A percentile compares a stretch with the other conserved stretches of the same genome.
Conservation (phyloP, 306 rosid species). For the Prunus padus region DNA sequence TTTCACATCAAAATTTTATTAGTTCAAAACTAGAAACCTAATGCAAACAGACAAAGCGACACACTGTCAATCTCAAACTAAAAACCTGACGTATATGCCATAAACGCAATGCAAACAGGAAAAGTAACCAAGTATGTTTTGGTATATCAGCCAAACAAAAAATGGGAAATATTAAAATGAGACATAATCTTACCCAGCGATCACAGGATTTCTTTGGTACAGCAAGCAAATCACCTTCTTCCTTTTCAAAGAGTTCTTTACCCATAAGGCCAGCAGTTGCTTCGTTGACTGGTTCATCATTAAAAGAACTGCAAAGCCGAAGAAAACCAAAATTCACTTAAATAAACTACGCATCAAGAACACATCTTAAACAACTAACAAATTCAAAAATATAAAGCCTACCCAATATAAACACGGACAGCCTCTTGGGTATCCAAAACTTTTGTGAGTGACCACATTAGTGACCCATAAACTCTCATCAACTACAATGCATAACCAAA, state of each 20-base stretch:
- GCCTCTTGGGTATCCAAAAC: constrained; percentile 89
- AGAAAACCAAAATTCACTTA: not conserved
- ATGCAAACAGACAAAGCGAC: too few relatives aligned
- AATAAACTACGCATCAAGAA: not conserved
- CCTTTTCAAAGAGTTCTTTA: constrained; percentile 75
- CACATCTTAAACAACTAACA: not conserved
- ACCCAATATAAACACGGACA: constrained; percentile 84
- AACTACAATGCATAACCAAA: constrained; percentile 37
- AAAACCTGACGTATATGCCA: too few relatives aligned
- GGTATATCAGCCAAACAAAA: not conserved
- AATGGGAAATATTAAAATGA: not conserved
- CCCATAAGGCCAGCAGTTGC: constrained; percentile 57
- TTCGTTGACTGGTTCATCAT: constrained; percentile 69
- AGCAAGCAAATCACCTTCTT: constrained; percentile 74
- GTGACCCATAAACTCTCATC: constrained; percentile 96
- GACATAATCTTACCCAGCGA: constrained; percentile 59
- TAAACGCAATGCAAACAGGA: not conserved
- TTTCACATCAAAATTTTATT: not conserved
- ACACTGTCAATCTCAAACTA: too few relatives aligned
- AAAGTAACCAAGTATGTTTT: not conserved
- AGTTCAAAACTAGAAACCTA: too few relatives aligned
- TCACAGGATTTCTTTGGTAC: constrained; percentile 89
- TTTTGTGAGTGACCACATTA: constrained; percentile 97
- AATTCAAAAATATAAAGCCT: constrained; percentile 17
- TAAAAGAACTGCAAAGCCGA: constrained; percentile 56